Base-by-base conservation (phyloP, 768 basidiomycete species). In the Termitomyces sp. region DNA sequence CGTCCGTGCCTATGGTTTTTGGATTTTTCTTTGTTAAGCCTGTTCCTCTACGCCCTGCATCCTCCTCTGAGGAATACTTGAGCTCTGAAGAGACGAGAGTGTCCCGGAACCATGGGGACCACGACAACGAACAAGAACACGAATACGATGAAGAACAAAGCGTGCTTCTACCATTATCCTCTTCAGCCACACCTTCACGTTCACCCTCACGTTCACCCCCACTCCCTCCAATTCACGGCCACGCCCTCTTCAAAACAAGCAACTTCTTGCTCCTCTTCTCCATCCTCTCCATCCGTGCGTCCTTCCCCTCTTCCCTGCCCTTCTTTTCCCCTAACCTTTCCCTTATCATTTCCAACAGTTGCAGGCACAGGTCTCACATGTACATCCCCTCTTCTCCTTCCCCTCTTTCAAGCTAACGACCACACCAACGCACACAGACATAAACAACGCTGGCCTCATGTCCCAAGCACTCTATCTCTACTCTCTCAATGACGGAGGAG, bases 321-420 rank as follows among this genome's bases (percentile, higher is more conserved):
- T 54, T 31, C 53, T n/a, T 39, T 4, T 49, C 24, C 5, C 31
- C 8, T 16, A n/a, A 5, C 22, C 16, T 9, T 30, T 4, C 12
- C 37, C 18, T 24, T 48, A 15, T 54, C 11, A 16, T 6, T 15
- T 48, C 58, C 49, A 22, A 4, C 57, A 87, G 87, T 90, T 63
- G 83, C 84, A 57, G 90, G 90, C 11, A 88, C 84, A 12, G 89
- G 90, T 3, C 58, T 92, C 41, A 91, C 89, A 86, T 92, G 86
- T 87, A 64, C 49, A 84, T 62, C 11, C 13, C 53, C 58, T 27
- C 16, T 49, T 58, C 11, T 31, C 47, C 68, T 15, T 27, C 15
- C 20, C 13, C 3, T 41, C 39, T 20, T 18, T 12, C 16, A 11
- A 20, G 11, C 13, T 55, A 2, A 60, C 45, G 24, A 20, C 7